phyloP scores from a whole-genome alignment of 805 yeast species.

The Sugiyamaella floridensis region DNA sequence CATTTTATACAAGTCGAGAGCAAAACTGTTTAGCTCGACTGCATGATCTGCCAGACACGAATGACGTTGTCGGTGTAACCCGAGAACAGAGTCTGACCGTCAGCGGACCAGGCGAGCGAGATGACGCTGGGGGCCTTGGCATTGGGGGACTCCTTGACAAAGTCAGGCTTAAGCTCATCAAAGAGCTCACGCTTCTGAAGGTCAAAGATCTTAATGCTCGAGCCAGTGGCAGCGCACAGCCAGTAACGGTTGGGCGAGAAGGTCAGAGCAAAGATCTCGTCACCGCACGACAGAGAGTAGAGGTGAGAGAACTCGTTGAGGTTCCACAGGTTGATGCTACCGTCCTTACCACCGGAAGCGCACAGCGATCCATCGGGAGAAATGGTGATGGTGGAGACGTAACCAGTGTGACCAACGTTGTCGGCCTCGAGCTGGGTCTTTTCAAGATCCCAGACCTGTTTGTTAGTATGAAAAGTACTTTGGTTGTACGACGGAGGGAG shows the following conservation, averaged over 20 bases:
- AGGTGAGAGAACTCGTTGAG: constrained; percentile 75
- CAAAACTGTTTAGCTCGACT: constrained; percentile 22
- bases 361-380: constrained; percentile 99
- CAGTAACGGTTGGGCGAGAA: constrained; percentile 99
- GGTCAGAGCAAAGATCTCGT: constrained; percentile 96
- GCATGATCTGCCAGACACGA: constrained; percentile 99
- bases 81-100: constrained; percentile 98
- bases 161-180: constrained; percentile 98
- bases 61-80: constrained; percentile 99
- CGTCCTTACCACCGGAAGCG: constrained; percentile 99
- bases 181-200: constrained; percentile 88
- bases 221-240: constrained; percentile 98
- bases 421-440: constrained; percentile 86
- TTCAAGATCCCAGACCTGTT: constrained; percentile 88
- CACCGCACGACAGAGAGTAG: constrained; percentile 91
- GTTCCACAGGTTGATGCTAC: constrained; percentile 98
- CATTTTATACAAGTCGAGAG: neutral
- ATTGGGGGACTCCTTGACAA: constrained; percentile 70
- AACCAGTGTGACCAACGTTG: constrained; percentile 98
- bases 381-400: constrained; percentile 92
- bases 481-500: no score
- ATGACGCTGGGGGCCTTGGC: constrained; percentile 97
- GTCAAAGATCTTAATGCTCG: constrained; percentile 97
- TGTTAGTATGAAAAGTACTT: constrained; percentile 2
- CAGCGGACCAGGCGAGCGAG: constrained; percentile 99